These are phyloP conservation scores for Pyricularia sp. DNA, from an alignment of 2,329 filamentous ascomycete species.

Conservation along the genomic window DNA sequence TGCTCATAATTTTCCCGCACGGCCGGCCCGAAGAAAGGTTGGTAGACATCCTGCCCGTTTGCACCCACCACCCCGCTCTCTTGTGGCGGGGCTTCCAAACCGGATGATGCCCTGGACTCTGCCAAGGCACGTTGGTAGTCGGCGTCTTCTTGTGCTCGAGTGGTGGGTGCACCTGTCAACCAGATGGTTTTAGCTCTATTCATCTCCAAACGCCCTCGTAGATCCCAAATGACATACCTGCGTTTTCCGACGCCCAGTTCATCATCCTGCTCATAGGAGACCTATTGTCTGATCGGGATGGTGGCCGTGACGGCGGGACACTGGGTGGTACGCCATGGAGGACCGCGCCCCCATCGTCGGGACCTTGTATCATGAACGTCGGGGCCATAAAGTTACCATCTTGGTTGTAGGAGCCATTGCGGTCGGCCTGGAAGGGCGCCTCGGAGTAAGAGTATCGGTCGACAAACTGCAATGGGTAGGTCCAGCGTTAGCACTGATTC, in stretches of 20 bases:
- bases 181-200: background rate
- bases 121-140: conserved; percentile 43
- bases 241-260: conserved; percentile 30
- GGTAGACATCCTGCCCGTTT: conserved; percentile 22
- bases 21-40: conserved; percentile 46
- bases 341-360: conserved; percentile 26
- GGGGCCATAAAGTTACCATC: conserved; percentile 5
- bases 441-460: conserved; percentile 44
- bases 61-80: conserved; percentile 32
- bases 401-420: conserved; percentile 27
- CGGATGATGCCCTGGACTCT: conserved; percentile 40
- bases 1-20: conserved; percentile 41
- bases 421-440: conserved; percentile 34
- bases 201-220: conserved; percentile 8
- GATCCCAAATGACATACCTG: conserved; percentile 21
- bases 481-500: background rate
- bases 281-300: conserved; percentile 36
- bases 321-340: conserved; percentile 29
- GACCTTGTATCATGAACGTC: conserved; percentile 45
- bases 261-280: conserved; percentile 41
- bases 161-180: conserved; percentile 14
- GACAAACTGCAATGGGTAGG: conserved; percentile 23
- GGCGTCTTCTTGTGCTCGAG: conserved; percentile 34
- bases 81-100: conserved; percentile 28
- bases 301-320: conserved; percentile 45